Base-by-base conservation (phyloP, 257 asterid genomes). In the Solanum pinnatisectum region DNA sequence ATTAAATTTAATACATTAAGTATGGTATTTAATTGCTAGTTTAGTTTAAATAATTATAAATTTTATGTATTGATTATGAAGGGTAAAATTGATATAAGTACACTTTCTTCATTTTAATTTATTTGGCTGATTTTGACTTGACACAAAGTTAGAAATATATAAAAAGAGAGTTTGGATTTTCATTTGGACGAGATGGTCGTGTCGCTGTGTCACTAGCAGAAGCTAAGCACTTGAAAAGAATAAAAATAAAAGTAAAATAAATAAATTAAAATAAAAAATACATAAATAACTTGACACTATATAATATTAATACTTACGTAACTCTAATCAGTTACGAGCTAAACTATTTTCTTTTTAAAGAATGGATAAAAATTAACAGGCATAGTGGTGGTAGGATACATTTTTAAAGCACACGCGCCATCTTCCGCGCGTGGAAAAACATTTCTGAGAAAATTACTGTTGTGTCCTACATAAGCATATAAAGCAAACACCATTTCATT, bases 91-190 rank as follows among this genome's bases (percentile, higher is more conserved):
- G 4, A 59, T 20, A 20, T 59, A 59, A 59, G n/a, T 12, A 59
- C 8, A 4, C 1, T 59, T 22, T 59, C 2, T 59, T 59, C 10
- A 8, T 56, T 59, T 59, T 59, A 59, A 22, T 59, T 22, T 59
- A 0, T 59, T 0, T 7, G 0, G 22, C 2, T 59, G 4, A 1
- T 59, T 59, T 59, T 59, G 10, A 8, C 13, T 59, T 59, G 0
- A 22, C 1, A 59, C 1, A 59, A 59, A 20, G 0, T 59, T 20
- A 59, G 0, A 0, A 59, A 59, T 20, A 59, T 59, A 4, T 2
- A 6, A 20, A 7, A 8, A 22, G 8, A 8, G 4, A 59, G 13
- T 59, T 59, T 56, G 20, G 25, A 18, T 20, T 56, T 56, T 20
- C 11, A 20, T 1, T 56, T 56, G 5, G 10, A 56, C 65, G 1